Conservation (phyloP, 805 yeast genomes). For the Scheffersomyces coipomensis region DNA sequence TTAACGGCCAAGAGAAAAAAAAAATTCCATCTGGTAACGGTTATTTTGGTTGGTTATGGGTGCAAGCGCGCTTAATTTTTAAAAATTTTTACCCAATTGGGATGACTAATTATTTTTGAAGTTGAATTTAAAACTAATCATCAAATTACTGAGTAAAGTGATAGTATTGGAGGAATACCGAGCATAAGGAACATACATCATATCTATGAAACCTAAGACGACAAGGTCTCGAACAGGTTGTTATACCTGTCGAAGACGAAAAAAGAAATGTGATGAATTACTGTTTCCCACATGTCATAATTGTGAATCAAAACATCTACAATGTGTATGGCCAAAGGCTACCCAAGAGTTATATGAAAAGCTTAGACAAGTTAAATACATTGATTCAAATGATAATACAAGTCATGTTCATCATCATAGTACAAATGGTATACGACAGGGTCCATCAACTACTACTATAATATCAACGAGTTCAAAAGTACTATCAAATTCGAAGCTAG, state of each 20-base stretch:
- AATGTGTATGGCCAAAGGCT: conserved; percentile 26
- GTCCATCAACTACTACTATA: too few species aligned
- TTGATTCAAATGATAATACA: too few species aligned
- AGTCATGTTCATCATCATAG: too few species aligned
- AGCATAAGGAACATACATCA: too few species aligned
- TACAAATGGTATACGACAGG: too few species aligned
- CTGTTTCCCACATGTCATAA: conserved; percentile 29
- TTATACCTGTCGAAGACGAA: conserved; percentile 25
- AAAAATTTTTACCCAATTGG: conserved; percentile 23
- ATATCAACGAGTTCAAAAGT: too few species aligned
- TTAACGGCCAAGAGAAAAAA: too few species aligned
- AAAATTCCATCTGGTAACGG: too few species aligned
- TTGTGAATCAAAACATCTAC: conserved; percentile 17
- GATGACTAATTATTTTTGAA: conserved; percentile 16
- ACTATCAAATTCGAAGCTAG: too few species aligned
- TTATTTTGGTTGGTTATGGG: conserved; percentile 4
- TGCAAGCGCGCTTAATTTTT: conserved; percentile 29
- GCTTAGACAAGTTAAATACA: conserved; percentile 20
- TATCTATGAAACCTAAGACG: conserved; percentile 6
- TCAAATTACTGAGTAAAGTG: too few species aligned
- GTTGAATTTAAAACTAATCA: too few species aligned
- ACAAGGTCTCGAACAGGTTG: conserved; percentile 31
- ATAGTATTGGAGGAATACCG: too few species aligned
- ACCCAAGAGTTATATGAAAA: conserved; percentile 20
- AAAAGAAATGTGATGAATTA: conserved; percentile 31